Conservation (phyloP, 352 stramenopile species). For the Phytophthora meadii region DNA sequence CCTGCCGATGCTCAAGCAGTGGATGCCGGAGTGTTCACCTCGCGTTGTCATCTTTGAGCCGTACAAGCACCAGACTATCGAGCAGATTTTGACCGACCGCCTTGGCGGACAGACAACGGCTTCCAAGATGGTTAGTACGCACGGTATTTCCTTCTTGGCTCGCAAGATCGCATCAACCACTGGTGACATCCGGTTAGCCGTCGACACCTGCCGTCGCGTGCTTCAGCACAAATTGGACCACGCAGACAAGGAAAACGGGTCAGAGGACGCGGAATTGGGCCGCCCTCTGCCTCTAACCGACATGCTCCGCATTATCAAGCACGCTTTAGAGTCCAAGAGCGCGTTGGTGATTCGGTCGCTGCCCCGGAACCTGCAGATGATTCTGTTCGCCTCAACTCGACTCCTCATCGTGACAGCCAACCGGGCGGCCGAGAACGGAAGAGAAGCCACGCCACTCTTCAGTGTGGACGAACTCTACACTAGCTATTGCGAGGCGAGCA, state of each 20-base stretch:
- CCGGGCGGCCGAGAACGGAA: conserved; percentile 21
- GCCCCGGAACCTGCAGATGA: conserved; percentile 84
- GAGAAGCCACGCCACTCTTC: conserved; percentile 46
- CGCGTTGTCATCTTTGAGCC: conserved; percentile 82
- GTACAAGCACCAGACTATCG: conserved; percentile 82
- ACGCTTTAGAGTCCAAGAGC: conserved; percentile 70
- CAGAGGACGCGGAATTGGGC: conserved; percentile 24
- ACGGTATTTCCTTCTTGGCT: conserved; percentile 81
- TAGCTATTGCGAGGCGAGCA: conserved; percentile 74
- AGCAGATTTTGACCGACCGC: conserved; percentile 75
- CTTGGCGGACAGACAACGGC: conserved; percentile 56
- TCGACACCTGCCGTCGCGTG: conserved; percentile 78
- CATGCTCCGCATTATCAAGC: conserved; percentile 79
- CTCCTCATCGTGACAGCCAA: conserved; percentile 48
- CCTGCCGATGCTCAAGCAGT: conserved; percentile 60
- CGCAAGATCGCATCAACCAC: conserved; percentile 82
- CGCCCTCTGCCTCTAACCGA: conserved; percentile 69
- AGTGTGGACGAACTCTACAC: conserved; percentile 68
- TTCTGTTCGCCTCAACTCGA: conserved; percentile 73
- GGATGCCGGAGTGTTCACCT: conserved; percentile 59
- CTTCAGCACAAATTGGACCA: conserved; percentile 64
- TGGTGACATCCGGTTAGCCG: conserved; percentile 75
- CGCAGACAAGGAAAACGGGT: conserved; percentile 38
- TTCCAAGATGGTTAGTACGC: conserved; percentile 62
- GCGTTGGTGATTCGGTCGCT: conserved; percentile 62